Conservation (phyloP, 2,329 filamentous ascomycete genomes). For the Aspergillus quadrilineatus region DNA sequence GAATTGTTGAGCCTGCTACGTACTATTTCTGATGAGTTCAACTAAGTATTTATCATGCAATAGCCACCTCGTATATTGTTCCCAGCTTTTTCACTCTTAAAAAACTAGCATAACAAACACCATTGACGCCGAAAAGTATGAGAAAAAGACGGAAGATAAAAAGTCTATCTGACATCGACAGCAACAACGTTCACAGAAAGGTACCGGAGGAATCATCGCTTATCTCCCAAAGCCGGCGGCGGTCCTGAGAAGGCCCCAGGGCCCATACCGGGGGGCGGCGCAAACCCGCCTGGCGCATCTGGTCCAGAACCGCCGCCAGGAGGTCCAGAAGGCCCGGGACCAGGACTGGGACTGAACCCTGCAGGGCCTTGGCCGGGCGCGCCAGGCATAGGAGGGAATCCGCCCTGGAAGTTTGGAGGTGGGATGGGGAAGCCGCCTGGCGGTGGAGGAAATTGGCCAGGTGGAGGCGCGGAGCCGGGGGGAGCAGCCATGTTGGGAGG, state of each 20-base stretch:
- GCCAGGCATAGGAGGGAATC: slow-evolving; percentile 33
- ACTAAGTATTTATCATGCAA: not conserved
- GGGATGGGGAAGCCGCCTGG: slow-evolving; percentile 23
- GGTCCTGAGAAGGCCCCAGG: slow-evolving; percentile 22
- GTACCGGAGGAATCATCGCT: slow-evolving; percentile 20
- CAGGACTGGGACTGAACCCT: slow-evolving; percentile 26
- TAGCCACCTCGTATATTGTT: not conserved
- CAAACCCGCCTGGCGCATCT: slow-evolving; percentile 27
- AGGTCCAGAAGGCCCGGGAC: slow-evolving; percentile 28
- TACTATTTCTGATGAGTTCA: not conserved
- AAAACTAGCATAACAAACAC: slow-evolving; percentile 9
- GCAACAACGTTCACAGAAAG: not conserved
- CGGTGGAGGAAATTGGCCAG: slow-evolving; percentile 24
- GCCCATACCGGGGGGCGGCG: slow-evolving; percentile 30
- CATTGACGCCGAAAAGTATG: slow-evolving; percentile 19
- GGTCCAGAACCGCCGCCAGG: slow-evolving; percentile 31
- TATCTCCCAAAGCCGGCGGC: slow-evolving; percentile 32
- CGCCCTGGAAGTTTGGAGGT: slow-evolving; percentile 49
- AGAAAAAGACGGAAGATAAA: slow-evolving; percentile 1
- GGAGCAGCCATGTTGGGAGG: slow-evolving; percentile 43
- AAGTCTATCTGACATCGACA: slow-evolving; percentile 5
- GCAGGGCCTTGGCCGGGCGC: slow-evolving; percentile 25
- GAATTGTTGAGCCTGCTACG: too few relatives aligned
- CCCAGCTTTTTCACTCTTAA: not conserved
- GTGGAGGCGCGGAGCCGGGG: slow-evolving; percentile 27